Base-by-base conservation (phyloP, 345 rosid genomes). In the Nasturtium officinale region DNA sequence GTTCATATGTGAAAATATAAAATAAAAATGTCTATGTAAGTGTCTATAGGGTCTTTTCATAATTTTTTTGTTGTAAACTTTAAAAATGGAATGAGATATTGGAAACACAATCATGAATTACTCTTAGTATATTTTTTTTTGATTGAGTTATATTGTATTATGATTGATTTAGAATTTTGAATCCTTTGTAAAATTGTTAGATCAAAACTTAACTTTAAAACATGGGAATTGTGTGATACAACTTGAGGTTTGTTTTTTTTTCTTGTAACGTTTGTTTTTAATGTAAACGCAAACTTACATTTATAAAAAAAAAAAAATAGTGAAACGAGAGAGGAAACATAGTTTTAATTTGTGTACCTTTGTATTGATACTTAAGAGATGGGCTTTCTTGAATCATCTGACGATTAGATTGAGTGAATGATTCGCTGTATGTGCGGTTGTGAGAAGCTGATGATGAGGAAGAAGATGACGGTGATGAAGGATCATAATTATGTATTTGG, bases 401-500 rank as follows among this genome's bases (percentile, higher is more conserved):
- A 25, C 12, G 63, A 5, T 66, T 29, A 43, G 25, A 21, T 20
- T 28, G 48, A 48, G 72, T 43, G 56, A 47, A 74, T n/a, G 75
- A 63, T 74, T 74, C 63, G n/a, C 75, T 73, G 52, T 7, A 73
- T 33, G 74, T 50, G 20, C 71, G 73, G 8, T 69, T 66, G 18
- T 79, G 78, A 58, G 74, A 52, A 60, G 63, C 17, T 9, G 75
- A 61, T 37, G 74, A 73, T 45, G 72, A 72, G 12, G 81, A 55
- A 47, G 77, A 52, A 13, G 57, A 32, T 5, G 68, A 78, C 4
- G 74, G 69, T 1, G 81, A 66, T 23, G 81, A 78, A 66, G 78
- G 71, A 53, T 73, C 74, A 62, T 68, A 10, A 42, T 23, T 74
- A 38, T 74, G 82, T 54, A 72, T n/a, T 63, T 79, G 83, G 5